Base-by-base conservation (phyloP, 176 grass and related monocot species). In the Guadua angustifolia region DNA sequence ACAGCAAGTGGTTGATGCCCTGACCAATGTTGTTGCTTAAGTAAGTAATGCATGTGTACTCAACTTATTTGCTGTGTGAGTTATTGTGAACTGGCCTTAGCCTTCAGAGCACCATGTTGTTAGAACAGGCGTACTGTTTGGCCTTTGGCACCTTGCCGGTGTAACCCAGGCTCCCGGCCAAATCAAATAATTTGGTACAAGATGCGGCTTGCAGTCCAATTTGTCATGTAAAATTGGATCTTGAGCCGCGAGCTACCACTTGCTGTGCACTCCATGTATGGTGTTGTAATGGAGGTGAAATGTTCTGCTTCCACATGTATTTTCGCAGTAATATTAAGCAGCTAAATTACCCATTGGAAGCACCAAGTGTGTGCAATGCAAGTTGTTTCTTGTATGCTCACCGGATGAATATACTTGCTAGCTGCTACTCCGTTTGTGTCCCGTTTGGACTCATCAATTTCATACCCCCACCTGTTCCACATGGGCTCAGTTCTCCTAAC, bases 1-100 rank as follows among this genome's bases (percentile, higher is more conserved):
- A 24, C 74, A 94, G 49, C 91, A 92, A 61, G 96, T 99, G 71
- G 69, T 92, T 1, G 94, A 90, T 79, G 75, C 89, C 49, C 74
- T 99, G 86, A 66, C 86, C 61, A 92, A 75, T 24, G 80, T 84
- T 16, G 80, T 40, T 75, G 80, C 76, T 66, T 98, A 79, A 95
- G 59, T 45, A 25, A 72, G 65, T 57, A 0, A 38, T 14, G 43
- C 42, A 16, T 45, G 13, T 17, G 68, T 50, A 35, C 17, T 62
- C 52, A 9, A 16, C 61, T 47, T 57, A 15, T 74, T 80, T 84
- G 9, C 1, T 35, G 39, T 89, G 79, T 45, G 66, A 61, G 46
- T 32, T 19, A 44, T 59, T 19, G 22, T 42, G 62, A 47, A 40
- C 14, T 45, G 25, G 50, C 50, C 12, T 44, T 67, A 2, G 67